Evolutionary conservation across 2,329 filamentous ascomycete genomes (phyloP), one percentile per base, ranked within the genome.

Genomic region (Botryotinia convoluta): DNA sequence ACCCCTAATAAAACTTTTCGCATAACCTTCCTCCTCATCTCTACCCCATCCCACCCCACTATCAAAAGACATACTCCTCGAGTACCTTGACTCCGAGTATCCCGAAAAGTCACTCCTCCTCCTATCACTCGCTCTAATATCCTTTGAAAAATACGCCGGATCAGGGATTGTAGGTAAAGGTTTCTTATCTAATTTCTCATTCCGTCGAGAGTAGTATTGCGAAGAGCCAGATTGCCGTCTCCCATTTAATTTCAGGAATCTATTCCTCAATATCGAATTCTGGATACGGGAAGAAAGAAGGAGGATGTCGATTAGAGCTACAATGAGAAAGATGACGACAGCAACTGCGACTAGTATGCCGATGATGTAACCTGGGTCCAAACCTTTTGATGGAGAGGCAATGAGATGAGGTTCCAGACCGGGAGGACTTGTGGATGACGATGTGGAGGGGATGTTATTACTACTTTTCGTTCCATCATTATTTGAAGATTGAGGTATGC

Each of bases 41-140:
- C 12, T 48, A 20, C 54, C 18, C 37, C 62, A 29, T 6, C 60
- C 60, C 14, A 71, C 9, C 10, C 60, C 32, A 10, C 44, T 64
- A 37, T 71, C 69, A 20, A 64, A 57, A 35, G 59, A 64, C 44
- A 64, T 64, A 5, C 60, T 29, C 8, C 69, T 32, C 9, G 69
- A 65, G 22, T 71, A 71, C 22, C 60, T 45, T 2, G 69, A 71
- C n/a, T 57, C 51, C n/a, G 69, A 71, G n/a, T 65, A 71, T 14
- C 45, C 60, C 9, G 69, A 71, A 20, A 29, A 57, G 6, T 4
- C 51, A 18, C 51, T 57, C 51, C 51, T 54, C 51, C 51, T 57
- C 14, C 51, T 29, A 57, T 32, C 26, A 29, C 45, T 37, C 2
- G 69, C 44, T 26, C 45, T 6, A 12, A 35, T 64, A 35, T 64